Evolutionary conservation across 768 basidiomycete species (phyloP).

Genomic region (Phlegmacium glaucopus): DNA sequence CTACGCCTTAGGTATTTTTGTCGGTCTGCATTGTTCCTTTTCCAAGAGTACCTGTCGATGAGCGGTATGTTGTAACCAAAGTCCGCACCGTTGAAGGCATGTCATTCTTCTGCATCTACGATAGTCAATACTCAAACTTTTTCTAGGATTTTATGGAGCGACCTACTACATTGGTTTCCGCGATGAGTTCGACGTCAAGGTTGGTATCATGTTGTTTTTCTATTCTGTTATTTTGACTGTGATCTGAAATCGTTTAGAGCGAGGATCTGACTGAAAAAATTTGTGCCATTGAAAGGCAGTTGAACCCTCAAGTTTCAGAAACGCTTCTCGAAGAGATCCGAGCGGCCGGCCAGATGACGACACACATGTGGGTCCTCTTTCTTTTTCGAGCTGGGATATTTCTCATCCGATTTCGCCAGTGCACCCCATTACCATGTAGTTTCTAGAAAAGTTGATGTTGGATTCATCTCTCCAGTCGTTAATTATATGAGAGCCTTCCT

Average conservation of each 20-base stretch:
- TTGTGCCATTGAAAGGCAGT: constrained; percentile 42
- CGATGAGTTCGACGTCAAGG: constrained; percentile 52
- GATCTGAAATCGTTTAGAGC: constrained; percentile 22
- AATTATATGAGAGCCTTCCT: constrained; percentile 47
- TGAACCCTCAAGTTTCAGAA: constrained; percentile 29
- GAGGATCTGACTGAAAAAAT: constrained; percentile 50
- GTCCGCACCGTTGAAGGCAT: constrained; percentile 52
- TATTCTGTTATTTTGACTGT: not conserved
- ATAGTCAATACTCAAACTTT: not conserved
- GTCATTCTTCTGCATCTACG: not conserved
- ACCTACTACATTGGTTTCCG: constrained; percentile 61
- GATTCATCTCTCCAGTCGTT: constrained; percentile 28
- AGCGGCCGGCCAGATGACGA: constrained; percentile 35
- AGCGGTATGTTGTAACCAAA: constrained; percentile 56
- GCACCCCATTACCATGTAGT: constrained; percentile 58
- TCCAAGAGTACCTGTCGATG: constrained; percentile 42
- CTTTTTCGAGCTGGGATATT: not conserved
- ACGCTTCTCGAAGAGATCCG: constrained; percentile 38
- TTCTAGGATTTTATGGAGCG: constrained; percentile 55
- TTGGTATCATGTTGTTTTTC: constrained; percentile 9
- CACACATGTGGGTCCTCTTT: constrained; percentile 50
- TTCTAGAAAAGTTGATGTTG: constrained; percentile 35
- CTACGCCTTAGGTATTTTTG: constrained; percentile 49
- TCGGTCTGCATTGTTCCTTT: constrained; percentile 52
- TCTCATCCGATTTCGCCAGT: constrained; percentile 24